A percentile compares a stretch with the other conserved stretches of the same genome.
These are phyloP conservation scores for Physaria fendleri DNA, from an alignment of 345 rosid species.

Conservation along the genomic window DNA sequence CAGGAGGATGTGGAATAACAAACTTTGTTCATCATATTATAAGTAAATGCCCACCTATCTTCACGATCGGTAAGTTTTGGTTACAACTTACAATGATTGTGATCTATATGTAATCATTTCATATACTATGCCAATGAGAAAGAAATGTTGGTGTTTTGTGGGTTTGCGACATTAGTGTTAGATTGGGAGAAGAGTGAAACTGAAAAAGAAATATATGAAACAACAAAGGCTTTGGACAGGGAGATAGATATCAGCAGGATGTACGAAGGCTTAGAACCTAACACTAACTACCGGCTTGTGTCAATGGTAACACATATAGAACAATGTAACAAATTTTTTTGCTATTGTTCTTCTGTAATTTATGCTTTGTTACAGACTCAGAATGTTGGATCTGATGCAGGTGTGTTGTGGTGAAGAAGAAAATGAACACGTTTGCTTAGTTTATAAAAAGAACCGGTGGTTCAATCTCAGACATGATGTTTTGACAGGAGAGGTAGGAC, in stretches of 20 bases:
- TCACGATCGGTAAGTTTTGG: constrained; percentile 9
- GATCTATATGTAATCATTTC: neutral
- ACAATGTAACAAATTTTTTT: neutral
- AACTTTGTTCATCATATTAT: neutral
- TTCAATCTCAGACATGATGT: neutral
- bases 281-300: neutral
- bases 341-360: neutral
- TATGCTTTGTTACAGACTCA: neutral
- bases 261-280: neutral
- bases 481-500: neutral
- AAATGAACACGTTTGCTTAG: neutral
- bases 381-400: neutral
- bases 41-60: constrained; percentile 5
- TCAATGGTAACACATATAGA: neutral
- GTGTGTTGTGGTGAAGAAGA: neutral
- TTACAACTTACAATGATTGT: neutral
- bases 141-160: neutral
- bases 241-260: neutral
- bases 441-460: neutral
- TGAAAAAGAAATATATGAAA: neutral
- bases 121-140: neutral
- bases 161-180: neutral
- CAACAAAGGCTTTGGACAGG: neutral
- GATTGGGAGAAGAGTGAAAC: neutral
- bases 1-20: constrained; percentile 16